phyloP scores from a whole-genome alignment of 169 alveolate genomes.

The Cyclospora cayetanensis region DNA sequence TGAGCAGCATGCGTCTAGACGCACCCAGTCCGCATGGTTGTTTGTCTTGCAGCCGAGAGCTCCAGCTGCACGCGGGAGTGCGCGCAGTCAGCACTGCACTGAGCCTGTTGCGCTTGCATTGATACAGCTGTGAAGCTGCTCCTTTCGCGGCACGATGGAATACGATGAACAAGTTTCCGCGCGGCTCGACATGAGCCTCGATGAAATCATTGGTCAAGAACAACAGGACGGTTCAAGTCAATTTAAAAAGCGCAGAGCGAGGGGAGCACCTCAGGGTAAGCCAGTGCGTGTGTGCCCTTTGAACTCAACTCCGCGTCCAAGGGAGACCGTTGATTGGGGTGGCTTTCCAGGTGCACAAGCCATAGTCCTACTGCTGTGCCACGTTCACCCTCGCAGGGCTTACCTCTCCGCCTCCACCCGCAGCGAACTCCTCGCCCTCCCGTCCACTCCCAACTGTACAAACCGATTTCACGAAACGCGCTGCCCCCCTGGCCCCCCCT shows the following conservation, averaged over 20 bases:
- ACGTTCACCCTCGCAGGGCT: not conserved
- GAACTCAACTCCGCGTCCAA: too few relatives aligned
- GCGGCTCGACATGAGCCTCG: constrained; percentile 65
- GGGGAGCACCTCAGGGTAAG: too few relatives aligned
- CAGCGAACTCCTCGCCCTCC: not conserved
- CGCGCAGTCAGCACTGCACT: not conserved
- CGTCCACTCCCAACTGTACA: constrained; percentile 5
- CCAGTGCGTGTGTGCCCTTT: too few relatives aligned
- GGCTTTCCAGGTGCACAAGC: constrained; percentile 9
- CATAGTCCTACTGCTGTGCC: not conserved
- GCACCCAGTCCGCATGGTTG: constrained; percentile 42
- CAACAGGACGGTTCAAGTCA: constrained; percentile 60
- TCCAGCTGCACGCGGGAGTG: constrained; percentile 29
- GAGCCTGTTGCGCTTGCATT: not conserved
- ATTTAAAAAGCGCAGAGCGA: constrained; percentile 36
- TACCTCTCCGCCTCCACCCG: constrained; percentile 30
- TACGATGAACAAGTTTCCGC: constrained; percentile 61
- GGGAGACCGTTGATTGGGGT: too few relatives aligned
- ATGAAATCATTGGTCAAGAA: constrained; percentile 58
- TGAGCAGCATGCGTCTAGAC: constrained; percentile 37
- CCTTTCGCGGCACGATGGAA: constrained; percentile 49
- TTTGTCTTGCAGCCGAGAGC: constrained; percentile 33
- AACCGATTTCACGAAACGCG: not conserved
- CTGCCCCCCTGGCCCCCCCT: not conserved
- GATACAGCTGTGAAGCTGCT: not conserved